A percentile compares a stretch with the other conserved stretches of the same genome.
Evolutionary conservation across 1,284 basidiomycete genomes (phyloP).

Genomic region (Irpex sp.): DNA sequence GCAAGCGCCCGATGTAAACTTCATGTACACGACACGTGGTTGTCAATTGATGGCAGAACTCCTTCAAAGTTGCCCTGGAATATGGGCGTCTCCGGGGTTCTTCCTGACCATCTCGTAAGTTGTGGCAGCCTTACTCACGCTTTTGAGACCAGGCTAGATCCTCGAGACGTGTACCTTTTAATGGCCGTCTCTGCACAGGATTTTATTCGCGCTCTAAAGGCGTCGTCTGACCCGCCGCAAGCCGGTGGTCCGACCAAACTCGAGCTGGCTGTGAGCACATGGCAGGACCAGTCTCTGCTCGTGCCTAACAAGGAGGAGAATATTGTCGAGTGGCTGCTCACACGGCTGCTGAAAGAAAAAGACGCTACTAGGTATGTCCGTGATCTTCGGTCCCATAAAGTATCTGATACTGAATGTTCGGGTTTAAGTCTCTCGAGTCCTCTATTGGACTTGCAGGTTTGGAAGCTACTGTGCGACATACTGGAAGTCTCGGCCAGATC

Average conservation of each 20-base stretch:
- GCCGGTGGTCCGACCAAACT: slow-evolving; percentile 54
- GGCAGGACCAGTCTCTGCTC: slow-evolving; percentile 53
- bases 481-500: slow-evolving; percentile 24
- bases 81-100: neutral
- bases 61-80: neutral
- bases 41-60: neutral
- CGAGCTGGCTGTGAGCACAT: slow-evolving; percentile 57
- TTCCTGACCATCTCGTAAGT: neutral
- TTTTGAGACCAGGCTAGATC: slow-evolving; percentile 1
- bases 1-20: neutral
- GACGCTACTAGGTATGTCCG: slow-evolving; percentile 33
- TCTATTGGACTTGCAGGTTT: slow-evolving; percentile 46
- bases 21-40: neutral
- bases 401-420: slow-evolving; percentile 1
- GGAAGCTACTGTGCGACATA: slow-evolving; percentile 54
- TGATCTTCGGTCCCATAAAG: neutral
- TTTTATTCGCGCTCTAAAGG: slow-evolving; percentile 73
- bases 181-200: slow-evolving; percentile 45
- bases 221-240: slow-evolving; percentile 59
- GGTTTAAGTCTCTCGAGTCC: slow-evolving; percentile 20
- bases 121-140: neutral
- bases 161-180: neutral
- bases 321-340: slow-evolving; percentile 70
- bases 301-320: slow-evolving; percentile 72
- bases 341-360: slow-evolving; percentile 52